phyloP scores from a whole-genome alignment of 2,329 filamentous ascomycete genomes.

The Fusarium tanahbumbuense region DNA sequence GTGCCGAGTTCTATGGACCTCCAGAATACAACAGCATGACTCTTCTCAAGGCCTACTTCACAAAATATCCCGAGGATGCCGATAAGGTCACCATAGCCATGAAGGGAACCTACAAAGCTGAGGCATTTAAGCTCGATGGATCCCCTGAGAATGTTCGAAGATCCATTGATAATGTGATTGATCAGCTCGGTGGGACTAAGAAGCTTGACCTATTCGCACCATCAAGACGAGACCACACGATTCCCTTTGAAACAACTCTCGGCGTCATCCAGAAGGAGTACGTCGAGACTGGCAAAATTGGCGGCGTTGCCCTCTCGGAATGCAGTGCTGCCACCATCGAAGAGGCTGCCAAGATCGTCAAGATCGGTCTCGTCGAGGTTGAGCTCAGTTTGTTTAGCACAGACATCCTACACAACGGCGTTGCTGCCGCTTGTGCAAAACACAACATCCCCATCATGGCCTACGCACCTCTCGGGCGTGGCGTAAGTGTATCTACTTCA shows the following conservation, averaged over 20 bases:
- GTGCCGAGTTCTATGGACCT: conserved; percentile 72
- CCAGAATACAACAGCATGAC: conserved; percentile 68
- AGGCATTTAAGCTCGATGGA: conserved; percentile 58
- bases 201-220: conserved; percentile 71
- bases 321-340: conserved; percentile 61
- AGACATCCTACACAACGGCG: conserved; percentile 62
- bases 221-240: conserved; percentile 65
- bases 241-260: conserved; percentile 59
- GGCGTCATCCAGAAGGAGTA: conserved; percentile 59
- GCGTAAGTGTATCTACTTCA: conserved; percentile 50
- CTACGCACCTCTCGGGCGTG: conserved; percentile 76
- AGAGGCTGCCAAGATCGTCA: conserved; percentile 58
- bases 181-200: conserved; percentile 64
- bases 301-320: conserved; percentile 65
- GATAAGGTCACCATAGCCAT: conserved; percentile 70
- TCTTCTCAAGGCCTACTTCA: conserved; percentile 71
- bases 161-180: conserved; percentile 68
- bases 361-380: conserved; percentile 63
- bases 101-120: conserved; percentile 65
- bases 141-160: conserved; percentile 65
- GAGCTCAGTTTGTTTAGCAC: conserved; percentile 64
- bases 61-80: conserved; percentile 71
- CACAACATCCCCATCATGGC: conserved; percentile 76
- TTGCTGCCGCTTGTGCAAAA: conserved; percentile 68
- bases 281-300: conserved; percentile 63